Percentiles rank a stretch among this genome's conserved stretches.
phyloP scores from a whole-genome alignment of 2,329 filamentous ascomycete genomes.

The Penicillium sp. region DNA sequence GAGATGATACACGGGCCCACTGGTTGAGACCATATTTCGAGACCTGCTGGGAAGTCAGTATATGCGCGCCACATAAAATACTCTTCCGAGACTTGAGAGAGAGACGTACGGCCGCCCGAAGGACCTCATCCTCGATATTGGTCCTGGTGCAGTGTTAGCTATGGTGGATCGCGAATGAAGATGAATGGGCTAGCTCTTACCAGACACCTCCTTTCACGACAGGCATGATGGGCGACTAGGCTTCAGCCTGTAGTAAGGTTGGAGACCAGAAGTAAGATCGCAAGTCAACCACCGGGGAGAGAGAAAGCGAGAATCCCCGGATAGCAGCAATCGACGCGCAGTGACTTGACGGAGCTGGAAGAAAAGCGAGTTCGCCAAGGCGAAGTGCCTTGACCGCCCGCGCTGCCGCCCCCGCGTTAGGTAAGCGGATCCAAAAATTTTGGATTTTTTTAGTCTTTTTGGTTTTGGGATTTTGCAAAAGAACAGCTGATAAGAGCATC shows the following conservation, averaged over 20 bases:
- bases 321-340: conserved; percentile 27
- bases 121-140: conserved; percentile 86
- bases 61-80: background rate
- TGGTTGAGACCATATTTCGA: conserved; percentile 96
- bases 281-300: conserved; percentile 13
- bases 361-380: conserved; percentile 29
- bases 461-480: conserved; percentile 16
- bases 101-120: conserved; percentile 73
- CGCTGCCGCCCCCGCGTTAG: conserved; percentile 30
- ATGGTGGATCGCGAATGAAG: conserved; percentile 1
- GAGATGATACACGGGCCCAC: conserved; percentile 96
- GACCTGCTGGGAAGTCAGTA: conserved; percentile 44
- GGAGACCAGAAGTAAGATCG: background rate
- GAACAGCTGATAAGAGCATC: conserved; percentile 27
- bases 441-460: conserved; percentile 27
- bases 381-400: conserved; percentile 28
- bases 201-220: conserved; percentile 68
- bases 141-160: conserved; percentile 48
- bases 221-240: conserved; percentile 52
- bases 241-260: conserved; percentile 6
- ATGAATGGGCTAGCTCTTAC: conserved; percentile 30
- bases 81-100: background rate
- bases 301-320: conserved; percentile 18
- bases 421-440: conserved; percentile 37
- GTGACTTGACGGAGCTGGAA: conserved; percentile 21